A percentile compares a stretch with the other conserved stretches of the same genome.
phyloP scores from a whole-genome alignment of 1,284 basidiomycete species.

The Microbotryomycetes sp. region DNA sequence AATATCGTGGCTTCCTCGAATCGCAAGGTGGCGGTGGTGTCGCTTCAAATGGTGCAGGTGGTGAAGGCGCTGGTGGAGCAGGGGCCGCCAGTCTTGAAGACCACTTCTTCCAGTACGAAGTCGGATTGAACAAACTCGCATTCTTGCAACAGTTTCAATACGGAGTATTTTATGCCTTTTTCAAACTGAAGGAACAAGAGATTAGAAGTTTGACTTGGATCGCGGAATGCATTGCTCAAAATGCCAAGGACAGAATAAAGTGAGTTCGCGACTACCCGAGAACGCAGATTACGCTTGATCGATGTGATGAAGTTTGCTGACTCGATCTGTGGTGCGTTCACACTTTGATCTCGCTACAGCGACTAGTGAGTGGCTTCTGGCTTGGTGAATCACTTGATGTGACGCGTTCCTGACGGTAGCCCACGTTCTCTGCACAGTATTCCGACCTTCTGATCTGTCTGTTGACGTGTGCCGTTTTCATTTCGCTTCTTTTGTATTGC shows the following conservation, averaged over 20 bases:
- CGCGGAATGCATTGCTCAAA: slow-evolving; percentile 74
- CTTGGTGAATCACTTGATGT: neutral
- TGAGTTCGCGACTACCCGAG: too few relatives aligned
- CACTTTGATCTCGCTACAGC: slow-evolving; percentile 40
- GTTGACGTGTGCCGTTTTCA: too few relatives aligned
- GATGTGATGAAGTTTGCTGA: neutral
- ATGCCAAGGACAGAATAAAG: slow-evolving; percentile 77
- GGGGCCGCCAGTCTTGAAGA: slow-evolving; percentile 67
- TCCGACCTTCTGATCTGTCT: slow-evolving; percentile 25
- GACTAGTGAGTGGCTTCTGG: slow-evolving; percentile 22
- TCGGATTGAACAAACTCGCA: slow-evolving; percentile 83
- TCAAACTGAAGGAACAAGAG: slow-evolving; percentile 99
- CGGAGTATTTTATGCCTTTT: slow-evolving; percentile 84
- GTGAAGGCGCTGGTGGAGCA: slow-evolving; percentile 48
- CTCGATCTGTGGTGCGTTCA: slow-evolving; percentile 35
- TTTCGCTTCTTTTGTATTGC: too few relatives aligned
- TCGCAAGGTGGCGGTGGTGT: slow-evolving; percentile 39
- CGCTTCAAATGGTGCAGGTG: slow-evolving; percentile 1
- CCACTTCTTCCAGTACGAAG: slow-evolving; percentile 88
- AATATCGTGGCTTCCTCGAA: slow-evolving; percentile 82
- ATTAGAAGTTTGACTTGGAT: slow-evolving; percentile 75
- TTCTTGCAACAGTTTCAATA: slow-evolving; percentile 86
- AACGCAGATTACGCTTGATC: too few relatives aligned
- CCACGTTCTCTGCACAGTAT: slow-evolving; percentile 12
- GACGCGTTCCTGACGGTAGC: neutral